Evolutionary conservation across 352 stramenopile genomes (phyloP).

Genomic region (Albugo laibachii): DNA sequence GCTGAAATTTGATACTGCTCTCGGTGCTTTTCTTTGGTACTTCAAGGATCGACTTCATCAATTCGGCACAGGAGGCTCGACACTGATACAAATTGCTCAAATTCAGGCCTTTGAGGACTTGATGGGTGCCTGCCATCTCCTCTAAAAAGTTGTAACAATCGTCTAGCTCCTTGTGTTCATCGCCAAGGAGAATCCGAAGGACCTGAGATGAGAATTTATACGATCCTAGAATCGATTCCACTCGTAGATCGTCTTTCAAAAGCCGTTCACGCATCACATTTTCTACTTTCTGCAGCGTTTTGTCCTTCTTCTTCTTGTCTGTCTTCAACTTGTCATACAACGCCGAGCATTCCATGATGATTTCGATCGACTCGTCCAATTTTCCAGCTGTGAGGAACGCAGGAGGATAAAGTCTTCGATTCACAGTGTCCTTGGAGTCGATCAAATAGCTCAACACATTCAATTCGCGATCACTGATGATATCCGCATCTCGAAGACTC

Average conservation of each 20-base stretch:
- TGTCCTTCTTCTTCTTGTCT: slow-evolving; percentile 12
- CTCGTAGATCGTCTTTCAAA: slow-evolving; percentile 9
- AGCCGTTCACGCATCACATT: slow-evolving; percentile 8
- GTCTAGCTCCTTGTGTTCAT: slow-evolving; percentile 9
- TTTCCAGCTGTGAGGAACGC: slow-evolving; percentile 12
- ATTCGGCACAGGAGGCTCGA: slow-evolving; percentile 6
- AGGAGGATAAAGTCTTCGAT: slow-evolving; percentile 8
- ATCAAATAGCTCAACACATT: slow-evolving; percentile 14
- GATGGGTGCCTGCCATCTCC: slow-evolving; percentile 5
- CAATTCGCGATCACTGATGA: slow-evolving; percentile 10
- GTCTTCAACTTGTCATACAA: slow-evolving; percentile 8
- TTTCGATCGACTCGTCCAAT: slow-evolving; percentile 13
- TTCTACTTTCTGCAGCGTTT: slow-evolving; percentile 9
- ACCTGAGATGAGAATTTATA: slow-evolving; percentile 12
- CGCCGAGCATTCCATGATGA: slow-evolving; percentile 9
- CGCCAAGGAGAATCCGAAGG: slow-evolving; percentile 6
- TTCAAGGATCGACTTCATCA: slow-evolving; percentile 14
- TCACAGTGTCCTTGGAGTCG: slow-evolving; percentile 2
- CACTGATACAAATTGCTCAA: slow-evolving; percentile 4
- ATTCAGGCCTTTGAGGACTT: slow-evolving; percentile 6
- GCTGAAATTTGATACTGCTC: slow-evolving; percentile 9
- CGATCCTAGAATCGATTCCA: slow-evolving; percentile 8
- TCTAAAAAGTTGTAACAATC: slow-evolving; percentile 10
- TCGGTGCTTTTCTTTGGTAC: slow-evolving; percentile 5
- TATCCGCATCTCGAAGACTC: slow-evolving; percentile 10